phyloP scores from a whole-genome alignment of 148 eudicot genomes.

The Persicaria tinctoria region DNA sequence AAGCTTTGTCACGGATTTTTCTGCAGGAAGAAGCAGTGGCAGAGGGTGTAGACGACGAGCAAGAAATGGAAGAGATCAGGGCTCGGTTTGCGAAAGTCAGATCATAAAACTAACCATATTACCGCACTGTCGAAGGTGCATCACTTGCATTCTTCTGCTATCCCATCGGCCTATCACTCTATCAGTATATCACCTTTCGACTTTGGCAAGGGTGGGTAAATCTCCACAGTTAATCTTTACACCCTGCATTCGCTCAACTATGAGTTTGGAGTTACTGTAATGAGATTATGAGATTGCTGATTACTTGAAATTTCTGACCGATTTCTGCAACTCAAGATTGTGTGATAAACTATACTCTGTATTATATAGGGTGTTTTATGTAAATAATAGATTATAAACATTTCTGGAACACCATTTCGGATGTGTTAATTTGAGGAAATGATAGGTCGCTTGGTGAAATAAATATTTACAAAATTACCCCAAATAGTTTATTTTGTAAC shows the following conservation, averaged over 20 bases:
- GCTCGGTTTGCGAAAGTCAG: conserved; percentile 87
- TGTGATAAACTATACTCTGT: conserved; percentile 4
- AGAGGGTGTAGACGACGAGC: conserved; percentile 81
- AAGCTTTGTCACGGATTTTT: conserved; percentile 14
- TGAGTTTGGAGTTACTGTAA: not conserved
- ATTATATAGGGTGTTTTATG: not conserved
- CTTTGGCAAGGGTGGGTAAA: not conserved
- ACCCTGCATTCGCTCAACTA: not conserved
- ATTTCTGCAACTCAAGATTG: conserved; percentile 3
- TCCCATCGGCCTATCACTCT: not conserved
- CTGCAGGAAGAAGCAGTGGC: conserved; percentile 51
- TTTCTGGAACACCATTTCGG: not conserved
- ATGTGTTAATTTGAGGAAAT: not conserved
- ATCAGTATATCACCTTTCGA: too few species aligned
- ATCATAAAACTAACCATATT: conserved; percentile 29
- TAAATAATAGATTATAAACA: not conserved
- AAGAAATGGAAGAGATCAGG: conserved; percentile 87
- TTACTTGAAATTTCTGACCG: not conserved
- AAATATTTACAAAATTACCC: too few species aligned
- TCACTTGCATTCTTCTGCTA: not conserved
- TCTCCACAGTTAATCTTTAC: not conserved
- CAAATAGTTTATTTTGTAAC: too few species aligned
- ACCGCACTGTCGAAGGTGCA: not conserved
- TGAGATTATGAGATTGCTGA: not conserved
- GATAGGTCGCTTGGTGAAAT: too few species aligned